phyloP scores from a whole-genome alignment of 768 basidiomycete species.

The Pholiota conissans region DNA sequence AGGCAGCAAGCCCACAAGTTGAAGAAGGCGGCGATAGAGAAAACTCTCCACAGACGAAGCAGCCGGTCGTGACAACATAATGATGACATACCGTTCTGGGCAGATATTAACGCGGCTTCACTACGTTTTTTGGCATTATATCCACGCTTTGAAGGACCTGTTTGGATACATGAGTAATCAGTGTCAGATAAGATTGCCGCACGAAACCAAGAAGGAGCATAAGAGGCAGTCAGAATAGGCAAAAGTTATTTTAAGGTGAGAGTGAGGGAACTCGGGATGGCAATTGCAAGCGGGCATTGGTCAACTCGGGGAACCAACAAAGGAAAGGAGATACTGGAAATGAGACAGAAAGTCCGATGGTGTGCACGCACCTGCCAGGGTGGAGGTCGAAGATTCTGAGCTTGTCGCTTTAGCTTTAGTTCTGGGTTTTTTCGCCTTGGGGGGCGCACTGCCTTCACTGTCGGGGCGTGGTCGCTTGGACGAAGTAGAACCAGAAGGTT shows the following conservation, averaged over 20 bases:
- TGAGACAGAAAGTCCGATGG: slow-evolving; percentile 1
- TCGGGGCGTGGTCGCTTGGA: slow-evolving; percentile 35
- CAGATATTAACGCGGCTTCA: slow-evolving; percentile 65
- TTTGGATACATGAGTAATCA: not conserved
- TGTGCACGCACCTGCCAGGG: slow-evolving; percentile 22
- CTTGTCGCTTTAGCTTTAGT: slow-evolving; percentile 46
- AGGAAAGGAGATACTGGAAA: slow-evolving; percentile 8
- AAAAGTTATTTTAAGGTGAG: slow-evolving; percentile 14
- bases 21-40: slow-evolving; percentile 7
- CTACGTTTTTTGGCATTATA: slow-evolving; percentile 73
- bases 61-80: not conserved
- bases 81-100: slow-evolving; percentile 55
- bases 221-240: not conserved
- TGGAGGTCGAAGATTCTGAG: slow-evolving; percentile 17
- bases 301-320: not conserved
- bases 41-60: slow-evolving; percentile 3
- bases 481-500: slow-evolving; percentile 13
- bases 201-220: slow-evolving; percentile 8
- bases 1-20: not conserved
- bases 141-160: slow-evolving; percentile 59
- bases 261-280: not conserved
- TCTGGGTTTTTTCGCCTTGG: slow-evolving; percentile 33
- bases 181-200: slow-evolving; percentile 1
- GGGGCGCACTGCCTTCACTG: slow-evolving; percentile 36
- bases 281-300: slow-evolving; percentile 3